Evolutionary conservation across 192 early-diverging fungal species (phyloP).

Genomic region (Mortierella claussenii): DNA sequence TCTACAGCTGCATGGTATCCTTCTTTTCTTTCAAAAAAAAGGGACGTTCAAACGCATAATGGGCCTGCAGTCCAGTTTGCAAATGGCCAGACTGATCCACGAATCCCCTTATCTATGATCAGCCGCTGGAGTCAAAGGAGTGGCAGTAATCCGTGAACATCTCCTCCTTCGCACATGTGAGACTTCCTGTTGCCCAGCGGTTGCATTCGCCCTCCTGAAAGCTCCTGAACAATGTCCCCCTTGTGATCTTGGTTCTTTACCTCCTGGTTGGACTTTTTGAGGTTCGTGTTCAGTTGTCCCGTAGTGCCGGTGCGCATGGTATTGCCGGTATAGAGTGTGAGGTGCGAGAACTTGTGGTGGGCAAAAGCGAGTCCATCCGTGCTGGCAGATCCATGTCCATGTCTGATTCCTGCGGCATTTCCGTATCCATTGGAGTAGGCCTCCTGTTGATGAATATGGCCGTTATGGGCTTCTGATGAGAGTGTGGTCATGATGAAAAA

Average conservation of each 20-base stretch:
- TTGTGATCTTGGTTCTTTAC: slow-evolving; percentile 27
- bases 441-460: slow-evolving; percentile 2
- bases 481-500: slow-evolving; percentile 6
- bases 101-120: too few species aligned
- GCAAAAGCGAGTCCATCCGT: slow-evolving; percentile 3
- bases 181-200: too few species aligned
- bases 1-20: neutral
- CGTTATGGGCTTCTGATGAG: slow-evolving; percentile 15
- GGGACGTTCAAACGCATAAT: too few species aligned
- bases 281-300: slow-evolving; percentile 40
- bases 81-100: too few species aligned
- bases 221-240: neutral
- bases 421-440: slow-evolving; percentile 2
- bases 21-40: neutral
- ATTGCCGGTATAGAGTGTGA: slow-evolving; percentile 64
- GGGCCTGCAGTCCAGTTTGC: too few species aligned
- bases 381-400: neutral
- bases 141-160: neutral
- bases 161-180: neutral
- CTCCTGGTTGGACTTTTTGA: slow-evolving; percentile 62
- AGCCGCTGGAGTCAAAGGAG: neutral
- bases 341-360: slow-evolving; percentile 47
- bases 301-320: slow-evolving; percentile 59
- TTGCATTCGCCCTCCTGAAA: neutral
- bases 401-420: slow-evolving; percentile 1